phyloP scores from a whole-genome alignment of 208 protist genomes.

The Trypanosoma rangeli region DNA sequence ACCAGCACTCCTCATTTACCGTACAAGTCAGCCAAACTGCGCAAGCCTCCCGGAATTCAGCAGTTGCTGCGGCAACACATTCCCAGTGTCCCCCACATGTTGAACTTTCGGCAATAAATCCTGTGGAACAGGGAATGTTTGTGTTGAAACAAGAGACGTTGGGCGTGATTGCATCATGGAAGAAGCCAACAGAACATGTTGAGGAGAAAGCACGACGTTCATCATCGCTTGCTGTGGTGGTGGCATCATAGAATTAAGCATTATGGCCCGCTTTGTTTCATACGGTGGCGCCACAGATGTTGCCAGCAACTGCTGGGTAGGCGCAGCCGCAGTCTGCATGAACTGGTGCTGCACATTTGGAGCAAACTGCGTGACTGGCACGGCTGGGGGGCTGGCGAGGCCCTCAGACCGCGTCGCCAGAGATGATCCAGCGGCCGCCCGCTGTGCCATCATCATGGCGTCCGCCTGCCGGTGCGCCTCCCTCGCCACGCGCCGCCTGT shows the following conservation, averaged over 20 bases:
- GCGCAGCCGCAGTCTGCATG: background rate
- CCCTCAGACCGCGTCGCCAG: background rate
- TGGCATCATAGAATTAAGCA: background rate
- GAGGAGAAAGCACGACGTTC: background rate
- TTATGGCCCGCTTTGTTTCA: background rate
- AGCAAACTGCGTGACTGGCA: background rate
- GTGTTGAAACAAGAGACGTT: background rate
- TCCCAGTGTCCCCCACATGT: background rate
- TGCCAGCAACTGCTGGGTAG: background rate
- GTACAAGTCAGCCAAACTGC: conserved; percentile 7
- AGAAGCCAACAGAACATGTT: background rate
- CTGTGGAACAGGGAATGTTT: background rate
- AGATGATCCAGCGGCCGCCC: background rate
- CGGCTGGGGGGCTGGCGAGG: background rate
- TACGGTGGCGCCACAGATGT: background rate
- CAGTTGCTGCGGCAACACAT: background rate
- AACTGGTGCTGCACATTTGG: background rate
- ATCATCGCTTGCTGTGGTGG: background rate
- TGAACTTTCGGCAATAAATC: background rate
- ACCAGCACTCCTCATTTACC: background rate
- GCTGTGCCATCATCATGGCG: conserved; percentile 4
- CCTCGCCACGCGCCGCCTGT: conserved; percentile 16
- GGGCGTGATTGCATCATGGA: background rate
- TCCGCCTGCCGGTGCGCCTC: conserved; percentile 20
- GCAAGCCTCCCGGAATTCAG: background rate